Evolutionary conservation across 1,284 basidiomycete genomes (phyloP).

Genomic region (Cryptococcus amylolentus): DNA sequence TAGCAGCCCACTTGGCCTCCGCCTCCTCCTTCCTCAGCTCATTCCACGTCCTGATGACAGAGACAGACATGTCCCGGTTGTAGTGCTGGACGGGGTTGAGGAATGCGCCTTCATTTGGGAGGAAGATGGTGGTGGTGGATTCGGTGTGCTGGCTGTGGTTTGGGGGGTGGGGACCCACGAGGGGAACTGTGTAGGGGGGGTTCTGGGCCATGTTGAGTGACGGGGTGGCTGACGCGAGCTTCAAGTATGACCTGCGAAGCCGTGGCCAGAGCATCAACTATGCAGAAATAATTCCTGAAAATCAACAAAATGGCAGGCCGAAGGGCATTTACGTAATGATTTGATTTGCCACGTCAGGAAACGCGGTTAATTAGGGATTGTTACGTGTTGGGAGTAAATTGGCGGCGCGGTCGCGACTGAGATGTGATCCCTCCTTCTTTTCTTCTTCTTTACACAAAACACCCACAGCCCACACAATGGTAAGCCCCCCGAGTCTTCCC

Average conservation of each 20-base stretch:
- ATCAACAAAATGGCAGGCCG: not conserved
- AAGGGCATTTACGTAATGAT: not conserved
- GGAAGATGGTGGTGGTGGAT: conserved; percentile 75
- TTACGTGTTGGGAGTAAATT: not conserved
- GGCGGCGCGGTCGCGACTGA: not conserved
- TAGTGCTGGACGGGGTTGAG: conserved; percentile 98
- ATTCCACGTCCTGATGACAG: conserved; percentile 77
- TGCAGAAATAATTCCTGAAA: not conserved
- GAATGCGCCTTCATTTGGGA: conserved; percentile 76
- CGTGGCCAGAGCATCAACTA: not conserved
- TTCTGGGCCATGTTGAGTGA: conserved; percentile 2
- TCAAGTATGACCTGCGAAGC: too few species aligned
- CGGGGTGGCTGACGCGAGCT: not conserved
- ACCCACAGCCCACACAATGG: conserved; percentile 4
- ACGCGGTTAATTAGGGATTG: not conserved
- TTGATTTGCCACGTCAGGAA: not conserved
- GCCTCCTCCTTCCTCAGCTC: conserved; percentile 63
- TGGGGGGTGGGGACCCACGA: conserved; percentile 57
- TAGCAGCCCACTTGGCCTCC: conserved; percentile 53
- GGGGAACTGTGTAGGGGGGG: conserved; percentile 33
- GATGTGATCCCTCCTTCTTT: not conserved
- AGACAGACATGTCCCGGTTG: conserved; percentile 89
- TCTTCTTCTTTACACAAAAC: not conserved
- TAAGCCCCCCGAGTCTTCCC: not conserved
- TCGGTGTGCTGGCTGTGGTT: conserved; percentile 79